A percentile compares a stretch with the other conserved stretches of the same genome.
Evolutionary conservation across 1,284 basidiomycete genomes (phyloP).

Genomic region (Peniophora sp.): DNA sequence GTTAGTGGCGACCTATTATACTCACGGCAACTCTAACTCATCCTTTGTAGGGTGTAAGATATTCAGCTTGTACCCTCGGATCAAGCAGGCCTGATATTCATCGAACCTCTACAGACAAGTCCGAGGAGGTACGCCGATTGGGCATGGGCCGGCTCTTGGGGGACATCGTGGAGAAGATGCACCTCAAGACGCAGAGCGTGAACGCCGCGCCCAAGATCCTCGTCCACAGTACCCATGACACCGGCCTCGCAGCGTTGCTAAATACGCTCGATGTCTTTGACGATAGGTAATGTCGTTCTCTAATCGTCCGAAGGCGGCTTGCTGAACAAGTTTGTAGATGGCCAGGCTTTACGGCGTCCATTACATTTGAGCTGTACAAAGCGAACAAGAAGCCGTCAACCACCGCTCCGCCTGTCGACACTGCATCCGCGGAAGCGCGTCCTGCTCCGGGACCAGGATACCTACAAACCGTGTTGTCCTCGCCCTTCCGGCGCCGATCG

Average conservation of each 20-base stretch:
- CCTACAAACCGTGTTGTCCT: slow-evolving; percentile 14
- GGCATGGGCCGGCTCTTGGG: slow-evolving; percentile 71
- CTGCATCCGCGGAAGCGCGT: slow-evolving; percentile 7
- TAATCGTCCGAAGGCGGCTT: too few relatives aligned
- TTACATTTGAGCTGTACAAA: slow-evolving; percentile 70
- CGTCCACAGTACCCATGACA: slow-evolving; percentile 72
- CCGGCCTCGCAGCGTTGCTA: slow-evolving; percentile 61
- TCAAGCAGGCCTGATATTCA: too few relatives aligned
- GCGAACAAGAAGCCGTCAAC: slow-evolving; percentile 6
- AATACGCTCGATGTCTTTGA: slow-evolving; percentile 73
- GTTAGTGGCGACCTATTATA: slow-evolving; percentile 17
- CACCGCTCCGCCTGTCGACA: slow-evolving; percentile 1
- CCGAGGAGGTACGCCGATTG: slow-evolving; percentile 66
- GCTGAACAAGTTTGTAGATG: too few relatives aligned
- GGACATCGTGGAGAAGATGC: slow-evolving; percentile 57
- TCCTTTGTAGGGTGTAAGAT: not conserved
- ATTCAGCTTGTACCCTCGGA: too few relatives aligned
- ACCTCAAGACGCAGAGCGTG: slow-evolving; percentile 31
- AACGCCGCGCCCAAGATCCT: slow-evolving; percentile 44
- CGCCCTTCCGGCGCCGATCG: slow-evolving; percentile 13
- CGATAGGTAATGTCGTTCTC: slow-evolving; percentile 38
- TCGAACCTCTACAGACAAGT: slow-evolving; percentile 63
- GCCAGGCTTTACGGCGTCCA: slow-evolving; percentile 66
- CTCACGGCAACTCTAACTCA: slow-evolving; percentile 6
- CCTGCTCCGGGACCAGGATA: slow-evolving; percentile 6